Evolutionary conservation across 1,284 basidiomycete species (phyloP).

Genomic region (Moniliella sp.): DNA sequence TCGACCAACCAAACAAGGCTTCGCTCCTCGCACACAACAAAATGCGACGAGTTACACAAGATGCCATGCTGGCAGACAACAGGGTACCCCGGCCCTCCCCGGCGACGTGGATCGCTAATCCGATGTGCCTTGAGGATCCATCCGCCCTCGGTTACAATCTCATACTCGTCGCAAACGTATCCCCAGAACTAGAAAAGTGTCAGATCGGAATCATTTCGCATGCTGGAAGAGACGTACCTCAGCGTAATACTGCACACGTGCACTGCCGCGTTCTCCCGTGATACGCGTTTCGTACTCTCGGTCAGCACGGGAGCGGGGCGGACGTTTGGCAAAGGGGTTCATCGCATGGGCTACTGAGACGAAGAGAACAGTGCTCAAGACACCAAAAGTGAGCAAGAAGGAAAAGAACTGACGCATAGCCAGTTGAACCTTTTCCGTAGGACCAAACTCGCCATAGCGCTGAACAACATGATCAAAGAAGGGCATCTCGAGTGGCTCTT

Average conservation of each 20-base stretch:
- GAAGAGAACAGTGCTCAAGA: constrained; percentile 11
- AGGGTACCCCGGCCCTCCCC: constrained; percentile 20
- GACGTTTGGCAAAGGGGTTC: constrained; percentile 24
- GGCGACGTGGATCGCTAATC: constrained; percentile 28
- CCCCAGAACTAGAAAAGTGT: constrained; percentile 22
- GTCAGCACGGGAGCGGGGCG: constrained; percentile 17
- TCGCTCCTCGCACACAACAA: constrained; percentile 25
- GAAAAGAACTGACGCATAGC: constrained; percentile 20
- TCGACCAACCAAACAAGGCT: constrained; percentile 32
- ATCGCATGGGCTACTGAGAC: constrained; percentile 17
- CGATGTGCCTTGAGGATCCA: constrained; percentile 33
- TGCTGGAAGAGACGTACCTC: constrained; percentile 6
- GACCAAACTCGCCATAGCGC: constrained; percentile 19
- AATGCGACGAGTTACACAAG: constrained; percentile 29
- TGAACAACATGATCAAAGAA: constrained; percentile 30
- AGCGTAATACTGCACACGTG: constrained; percentile 25
- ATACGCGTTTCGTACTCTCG: constrained; percentile 29
- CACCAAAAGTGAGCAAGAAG: constrained; percentile 10
- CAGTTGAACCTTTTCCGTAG: constrained; percentile 12
- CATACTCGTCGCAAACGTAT: constrained; percentile 32
- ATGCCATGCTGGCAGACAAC: constrained; percentile 32
- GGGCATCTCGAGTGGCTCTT: constrained; percentile 2
- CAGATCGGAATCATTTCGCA: background rate
- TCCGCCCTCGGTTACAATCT: constrained; percentile 26
- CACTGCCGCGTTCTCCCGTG: constrained; percentile 27